Evolutionary conservation across 306 rosid genomes (phyloP).

Genomic region (Rubus idaeus): DNA sequence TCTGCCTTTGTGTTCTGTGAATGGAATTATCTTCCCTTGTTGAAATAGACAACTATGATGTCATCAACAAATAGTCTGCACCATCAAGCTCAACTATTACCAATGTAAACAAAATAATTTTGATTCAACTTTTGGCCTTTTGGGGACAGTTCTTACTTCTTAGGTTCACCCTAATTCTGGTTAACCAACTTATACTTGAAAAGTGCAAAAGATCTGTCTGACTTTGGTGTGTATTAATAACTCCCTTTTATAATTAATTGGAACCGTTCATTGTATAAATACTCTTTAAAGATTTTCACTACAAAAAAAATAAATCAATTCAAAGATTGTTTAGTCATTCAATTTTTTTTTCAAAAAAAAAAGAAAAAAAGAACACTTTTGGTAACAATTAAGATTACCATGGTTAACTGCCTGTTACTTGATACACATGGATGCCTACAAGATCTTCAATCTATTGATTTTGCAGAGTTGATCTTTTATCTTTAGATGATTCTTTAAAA

Average conservation of each 20-base stretch:
- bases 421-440: background rate
- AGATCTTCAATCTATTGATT: background rate
- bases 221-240: background rate
- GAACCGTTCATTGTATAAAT: background rate
- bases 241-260: background rate
- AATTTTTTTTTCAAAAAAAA: too few species aligned
- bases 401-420: background rate
- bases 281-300: too few species aligned
- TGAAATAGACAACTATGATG: background rate
- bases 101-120: background rate
- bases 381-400: background rate
- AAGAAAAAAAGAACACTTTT: background rate
- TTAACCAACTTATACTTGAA: background rate
- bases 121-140: background rate
- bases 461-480: too few species aligned
- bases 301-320: background rate
- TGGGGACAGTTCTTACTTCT: background rate
- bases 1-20: background rate
- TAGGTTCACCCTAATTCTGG: background rate
- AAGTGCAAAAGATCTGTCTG: background rate
- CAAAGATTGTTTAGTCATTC: background rate
- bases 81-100: background rate
- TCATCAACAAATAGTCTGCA: background rate
- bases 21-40: background rate
- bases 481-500: too few species aligned